Percentiles rank a stretch among this genome's conserved stretches.
Conservation (phyloP, 768 basidiomycete species). For the Rhodotorula babjevae region DNA sequence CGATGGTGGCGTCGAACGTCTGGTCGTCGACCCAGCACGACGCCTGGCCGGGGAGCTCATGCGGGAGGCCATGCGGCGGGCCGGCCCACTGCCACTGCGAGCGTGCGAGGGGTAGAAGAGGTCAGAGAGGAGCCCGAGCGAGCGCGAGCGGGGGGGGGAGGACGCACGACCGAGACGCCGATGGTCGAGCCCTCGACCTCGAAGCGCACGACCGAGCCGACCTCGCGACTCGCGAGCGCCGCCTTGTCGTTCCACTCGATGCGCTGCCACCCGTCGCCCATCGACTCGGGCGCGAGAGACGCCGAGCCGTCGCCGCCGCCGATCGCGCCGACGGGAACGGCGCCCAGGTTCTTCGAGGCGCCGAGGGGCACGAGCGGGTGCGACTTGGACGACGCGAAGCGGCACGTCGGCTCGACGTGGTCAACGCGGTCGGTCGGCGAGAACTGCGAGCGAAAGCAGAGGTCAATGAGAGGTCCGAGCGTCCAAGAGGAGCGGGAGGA, state of each 20-base stretch:
- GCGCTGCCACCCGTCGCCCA: not conserved
- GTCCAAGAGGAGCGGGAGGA: no score
- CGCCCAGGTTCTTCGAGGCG: not conserved
- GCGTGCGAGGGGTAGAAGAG: no score
- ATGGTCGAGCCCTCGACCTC: slow-evolving; percentile 1
- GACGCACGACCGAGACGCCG: slow-evolving; percentile 8
- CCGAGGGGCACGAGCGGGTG: not conserved
- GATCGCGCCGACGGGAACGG: not conserved
- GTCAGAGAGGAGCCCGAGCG: no score
- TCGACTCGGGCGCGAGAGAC: not conserved
- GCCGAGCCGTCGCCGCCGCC: no score
- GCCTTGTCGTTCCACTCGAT: slow-evolving; percentile 27
- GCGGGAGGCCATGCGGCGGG: not conserved
- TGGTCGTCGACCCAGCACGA: slow-evolving; percentile 15
- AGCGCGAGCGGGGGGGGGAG: no score
- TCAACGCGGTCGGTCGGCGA: not conserved
- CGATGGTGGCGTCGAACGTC: not conserved
- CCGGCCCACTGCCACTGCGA: slow-evolving; percentile 1
- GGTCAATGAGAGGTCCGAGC: no score
- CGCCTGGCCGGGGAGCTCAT: slow-evolving; percentile 2
- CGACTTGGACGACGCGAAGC: not conserved
- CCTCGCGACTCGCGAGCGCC: not conserved
- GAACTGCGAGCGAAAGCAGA: not conserved
- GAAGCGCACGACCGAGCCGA: not conserved
- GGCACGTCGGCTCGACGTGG: slow-evolving; percentile 1